phyloP scores from a whole-genome alignment of 306 rosid species.

The Prunus davidiana region DNA sequence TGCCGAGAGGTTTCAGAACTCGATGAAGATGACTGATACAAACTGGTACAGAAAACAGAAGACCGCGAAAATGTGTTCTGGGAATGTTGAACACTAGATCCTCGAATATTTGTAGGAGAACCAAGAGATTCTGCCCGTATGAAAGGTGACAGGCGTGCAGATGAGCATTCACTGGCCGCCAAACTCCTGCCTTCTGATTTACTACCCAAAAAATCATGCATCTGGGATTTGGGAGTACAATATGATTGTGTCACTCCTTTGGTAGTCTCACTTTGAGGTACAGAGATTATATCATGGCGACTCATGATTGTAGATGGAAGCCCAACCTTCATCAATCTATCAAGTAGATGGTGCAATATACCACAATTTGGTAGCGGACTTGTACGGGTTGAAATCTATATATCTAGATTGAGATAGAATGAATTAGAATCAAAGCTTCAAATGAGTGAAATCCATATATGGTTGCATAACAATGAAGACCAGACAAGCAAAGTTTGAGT shows the following conservation, averaged over 20 bases:
- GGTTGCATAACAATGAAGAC: neutral
- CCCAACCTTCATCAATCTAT: conserved; percentile 20
- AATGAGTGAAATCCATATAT: neutral
- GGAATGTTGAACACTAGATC: conserved; percentile 13
- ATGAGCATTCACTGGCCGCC: conserved; percentile 20
- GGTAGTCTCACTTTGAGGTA: conserved; percentile 16
- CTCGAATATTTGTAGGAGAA: conserved; percentile 13
- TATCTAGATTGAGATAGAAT: conserved; percentile 4
- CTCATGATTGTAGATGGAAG: conserved; percentile 23
- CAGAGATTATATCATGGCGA: conserved; percentile 17
- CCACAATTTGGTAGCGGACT: neutral
- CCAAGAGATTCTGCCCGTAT: conserved; percentile 17
- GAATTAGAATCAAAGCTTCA: conserved; percentile 6
- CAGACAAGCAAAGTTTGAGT: neutral
- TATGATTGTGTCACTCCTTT: conserved; percentile 23
- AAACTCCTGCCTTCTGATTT: conserved; percentile 29
- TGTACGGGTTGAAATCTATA: neutral
- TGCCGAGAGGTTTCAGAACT: conserved; percentile 33
- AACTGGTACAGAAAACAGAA: conserved; percentile 44
- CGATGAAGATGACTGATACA: conserved; percentile 41
- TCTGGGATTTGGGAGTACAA: conserved; percentile 15
- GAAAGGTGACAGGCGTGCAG: conserved; percentile 32
- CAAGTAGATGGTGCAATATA: neutral
- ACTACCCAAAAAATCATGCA: conserved; percentile 23
- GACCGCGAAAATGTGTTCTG: conserved; percentile 35